Percentiles rank a stretch among this genome's conserved stretches.
Conservation (phyloP, 2,329 filamentous ascomycete genomes). For the Zymoseptoria crescenta region DNA sequence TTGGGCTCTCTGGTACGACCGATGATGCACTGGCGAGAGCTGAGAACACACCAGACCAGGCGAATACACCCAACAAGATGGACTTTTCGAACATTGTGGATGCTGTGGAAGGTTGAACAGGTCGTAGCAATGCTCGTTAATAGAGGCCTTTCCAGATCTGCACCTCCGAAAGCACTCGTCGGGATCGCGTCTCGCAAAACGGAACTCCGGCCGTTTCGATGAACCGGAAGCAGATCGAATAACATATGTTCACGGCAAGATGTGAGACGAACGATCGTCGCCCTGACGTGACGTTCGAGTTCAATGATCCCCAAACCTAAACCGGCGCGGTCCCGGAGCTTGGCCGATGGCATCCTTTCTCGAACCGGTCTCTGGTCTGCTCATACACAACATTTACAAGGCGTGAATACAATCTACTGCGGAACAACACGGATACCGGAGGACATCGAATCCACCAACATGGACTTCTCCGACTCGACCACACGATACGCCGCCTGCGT, state of each 20-base stretch:
- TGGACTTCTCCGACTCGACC: constrained; percentile 15
- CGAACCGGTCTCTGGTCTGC: not conserved
- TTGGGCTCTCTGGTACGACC: not conserved
- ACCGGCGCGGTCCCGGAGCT: not conserved
- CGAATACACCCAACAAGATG: not conserved
- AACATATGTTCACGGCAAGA: too few relatives aligned
- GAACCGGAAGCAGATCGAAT: too few relatives aligned
- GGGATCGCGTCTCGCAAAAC: too few relatives aligned
- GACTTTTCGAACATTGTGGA: not conserved
- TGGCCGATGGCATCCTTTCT: not conserved
- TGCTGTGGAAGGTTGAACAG: not conserved
- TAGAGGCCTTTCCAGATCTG: not conserved
- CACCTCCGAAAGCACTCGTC: too few relatives aligned
- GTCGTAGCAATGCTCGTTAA: not conserved
- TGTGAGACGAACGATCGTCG: too few relatives aligned
- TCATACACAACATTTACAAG: not conserved
- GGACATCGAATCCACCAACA: not conserved
- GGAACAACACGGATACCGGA: not conserved
- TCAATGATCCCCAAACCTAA: not conserved
- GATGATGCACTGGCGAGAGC: not conserved
- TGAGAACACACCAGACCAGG: not conserved
- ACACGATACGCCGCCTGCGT: constrained; percentile 49
- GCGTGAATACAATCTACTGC: not conserved
- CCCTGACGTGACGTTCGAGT: not conserved
- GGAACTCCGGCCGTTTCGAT: too few relatives aligned